These are phyloP conservation scores for Chalaropsis thielavioides DNA, from an alignment of 2,329 filamentous ascomycete species.

Conservation along the genomic window DNA sequence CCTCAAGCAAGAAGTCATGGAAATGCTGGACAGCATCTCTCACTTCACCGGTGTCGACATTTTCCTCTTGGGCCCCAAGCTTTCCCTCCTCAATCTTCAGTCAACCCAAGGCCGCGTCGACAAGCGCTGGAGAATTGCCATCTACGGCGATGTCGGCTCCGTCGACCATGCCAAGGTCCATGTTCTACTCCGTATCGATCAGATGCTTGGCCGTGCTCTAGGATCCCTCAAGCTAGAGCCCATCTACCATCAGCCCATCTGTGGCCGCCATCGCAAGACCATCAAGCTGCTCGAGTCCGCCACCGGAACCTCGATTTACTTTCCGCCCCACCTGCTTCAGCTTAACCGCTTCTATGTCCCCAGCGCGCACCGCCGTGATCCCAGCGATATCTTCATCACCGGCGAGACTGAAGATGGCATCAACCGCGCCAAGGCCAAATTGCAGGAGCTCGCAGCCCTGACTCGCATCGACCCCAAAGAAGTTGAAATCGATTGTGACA, in stretches of 20 bases:
- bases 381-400: constrained; percentile 89
- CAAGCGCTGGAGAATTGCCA: constrained; percentile 79
- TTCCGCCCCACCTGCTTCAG: constrained; percentile 82
- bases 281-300: constrained; percentile 95
- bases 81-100: constrained; percentile 60
- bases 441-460: constrained; percentile 68
- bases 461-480: constrained; percentile 85
- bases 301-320: constrained; percentile 95
- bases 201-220: constrained; percentile 61
- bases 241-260: constrained; percentile 80
- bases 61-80: constrained; percentile 83
- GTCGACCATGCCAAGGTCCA: constrained; percentile 94
- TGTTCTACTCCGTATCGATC: constrained; percentile 92
- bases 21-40: constrained; percentile 76
- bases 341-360: constrained; percentile 82
- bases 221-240: constrained; percentile 72
- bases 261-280: constrained; percentile 86
- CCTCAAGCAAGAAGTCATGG: constrained; percentile 60
- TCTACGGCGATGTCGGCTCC: constrained; percentile 90
- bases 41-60: constrained; percentile 89
- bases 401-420: constrained; percentile 77
- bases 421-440: constrained; percentile 73
- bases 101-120: constrained; percentile 73
- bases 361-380: constrained; percentile 65
- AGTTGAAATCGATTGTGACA: constrained; percentile 73